These are phyloP conservation scores for Dendrobium nobile DNA, from an alignment of 106 monocot genomes.

Conservation along the genomic window DNA sequence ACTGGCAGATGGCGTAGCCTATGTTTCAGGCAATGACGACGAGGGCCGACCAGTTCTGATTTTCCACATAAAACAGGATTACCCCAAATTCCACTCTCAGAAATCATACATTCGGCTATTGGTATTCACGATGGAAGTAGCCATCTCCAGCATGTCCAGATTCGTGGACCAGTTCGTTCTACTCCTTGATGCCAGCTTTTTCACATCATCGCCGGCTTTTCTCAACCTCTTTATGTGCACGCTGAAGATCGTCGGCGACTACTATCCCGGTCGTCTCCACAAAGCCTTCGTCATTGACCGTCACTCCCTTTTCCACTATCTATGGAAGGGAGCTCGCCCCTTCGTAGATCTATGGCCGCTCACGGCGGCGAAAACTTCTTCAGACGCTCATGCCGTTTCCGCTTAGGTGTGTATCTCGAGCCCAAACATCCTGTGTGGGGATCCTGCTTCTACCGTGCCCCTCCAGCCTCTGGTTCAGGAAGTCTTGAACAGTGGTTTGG, in stretches of 20 bases:
- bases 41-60: conserved; percentile 85
- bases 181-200: conserved; percentile 79
- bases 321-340: conserved; percentile 71
- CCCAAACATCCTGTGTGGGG: no score
- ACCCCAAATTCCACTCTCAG: conserved; percentile 73
- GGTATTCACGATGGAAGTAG: conserved; percentile 93
- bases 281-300: conserved; percentile 50
- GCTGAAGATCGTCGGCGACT: conserved; percentile 50
- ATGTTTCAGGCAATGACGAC: conserved; percentile 88
- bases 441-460: no score
- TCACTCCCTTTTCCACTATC: conserved; percentile 48
- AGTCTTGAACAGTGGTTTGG: no score
- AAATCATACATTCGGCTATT: conserved; percentile 75
- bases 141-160: conserved; percentile 68
- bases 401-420: no score
- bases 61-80: conserved; percentile 89
- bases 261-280: conserved; percentile 61
- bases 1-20: conserved; percentile 78
- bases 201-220: conserved; percentile 53
- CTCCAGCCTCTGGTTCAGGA: no score
- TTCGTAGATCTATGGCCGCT: conserved; percentile 44
- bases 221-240: conserved; percentile 46
- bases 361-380: conserved; percentile 13
- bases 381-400: no score
- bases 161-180: conserved; percentile 79